A percentile compares a stretch with the other conserved stretches of the same genome.
Conservation (phyloP, 495 filamentous ascomycete genomes). For the Pyrenula massariospora region DNA sequence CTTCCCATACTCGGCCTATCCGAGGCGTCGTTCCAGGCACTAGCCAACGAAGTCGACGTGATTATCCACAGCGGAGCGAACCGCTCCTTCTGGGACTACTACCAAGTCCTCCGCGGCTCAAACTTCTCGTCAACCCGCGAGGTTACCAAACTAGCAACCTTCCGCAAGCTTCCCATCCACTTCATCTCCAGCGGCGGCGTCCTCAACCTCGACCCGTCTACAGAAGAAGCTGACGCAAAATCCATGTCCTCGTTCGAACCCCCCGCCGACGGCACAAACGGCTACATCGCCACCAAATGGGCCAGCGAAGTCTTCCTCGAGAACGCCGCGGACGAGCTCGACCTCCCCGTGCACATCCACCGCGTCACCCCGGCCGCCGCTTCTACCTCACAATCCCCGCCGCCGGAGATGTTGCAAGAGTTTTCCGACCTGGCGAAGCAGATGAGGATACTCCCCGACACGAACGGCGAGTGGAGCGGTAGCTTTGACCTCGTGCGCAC, state of each 20-base stretch:
- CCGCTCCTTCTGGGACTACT: conserved; percentile 25
- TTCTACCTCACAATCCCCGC: not conserved
- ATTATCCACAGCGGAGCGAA: conserved; percentile 32
- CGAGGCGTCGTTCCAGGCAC: conserved; percentile 3
- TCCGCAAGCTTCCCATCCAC: conserved; percentile 24
- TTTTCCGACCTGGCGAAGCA: not conserved
- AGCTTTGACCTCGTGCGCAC: not conserved
- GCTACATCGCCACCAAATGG: conserved; percentile 32
- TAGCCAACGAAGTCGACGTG: conserved; percentile 14
- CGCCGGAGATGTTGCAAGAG: not conserved
- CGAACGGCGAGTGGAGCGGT: not conserved
- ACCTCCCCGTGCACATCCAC: conserved; percentile 11
- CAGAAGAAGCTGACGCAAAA: not conserved
- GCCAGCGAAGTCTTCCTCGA: conserved; percentile 30
- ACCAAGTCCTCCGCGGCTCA: conserved; percentile 12
- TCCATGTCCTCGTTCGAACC: not conserved
- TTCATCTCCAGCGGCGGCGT: conserved; percentile 9
- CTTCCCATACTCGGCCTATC: conserved; percentile 14
- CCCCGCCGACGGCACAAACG: conserved; percentile 7
- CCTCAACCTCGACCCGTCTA: not conserved
- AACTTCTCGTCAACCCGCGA: conserved; percentile 24
- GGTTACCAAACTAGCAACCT: conserved; percentile 12
- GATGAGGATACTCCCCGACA: not conserved
- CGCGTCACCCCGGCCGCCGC: not conserved
- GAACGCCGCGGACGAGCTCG: conserved; percentile 6